Evolutionary conservation across 2,329 filamentous ascomycete species (phyloP).

Genomic region (Rutstroemia sp.): DNA sequence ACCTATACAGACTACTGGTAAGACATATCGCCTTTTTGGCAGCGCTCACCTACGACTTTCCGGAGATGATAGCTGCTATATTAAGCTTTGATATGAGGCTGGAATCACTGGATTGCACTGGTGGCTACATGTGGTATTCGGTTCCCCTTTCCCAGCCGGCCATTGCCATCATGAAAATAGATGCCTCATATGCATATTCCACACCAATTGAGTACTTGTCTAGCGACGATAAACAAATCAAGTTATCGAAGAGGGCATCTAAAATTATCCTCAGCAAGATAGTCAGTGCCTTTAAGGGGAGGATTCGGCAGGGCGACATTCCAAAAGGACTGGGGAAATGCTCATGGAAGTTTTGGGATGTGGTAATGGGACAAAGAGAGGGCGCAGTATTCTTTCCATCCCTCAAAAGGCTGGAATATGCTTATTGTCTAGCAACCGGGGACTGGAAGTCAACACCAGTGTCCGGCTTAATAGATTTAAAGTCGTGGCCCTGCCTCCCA

Average conservation of each 20-base stretch:
- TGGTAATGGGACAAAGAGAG: background rate
- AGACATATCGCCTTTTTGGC: too few relatives aligned
- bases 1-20: too few relatives aligned
- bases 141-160: background rate
- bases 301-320: background rate
- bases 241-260: background rate
- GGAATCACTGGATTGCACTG: too few relatives aligned
- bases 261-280: background rate
- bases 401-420: background rate
- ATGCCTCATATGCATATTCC: background rate
- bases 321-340: background rate
- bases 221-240: background rate
- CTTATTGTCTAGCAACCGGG: background rate
- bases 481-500: background rate
- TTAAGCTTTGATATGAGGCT: too few relatives aligned
- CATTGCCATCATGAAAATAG: background rate
- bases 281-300: background rate
- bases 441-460: background rate
- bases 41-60: too few relatives aligned
- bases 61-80: too few relatives aligned
- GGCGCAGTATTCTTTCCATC: too few relatives aligned
- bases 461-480: background rate
- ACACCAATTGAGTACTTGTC: background rate
- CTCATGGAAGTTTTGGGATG: background rate
- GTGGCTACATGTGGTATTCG: too few relatives aligned